Percentiles rank a stretch among this genome's conserved stretches.
Conservation (phyloP, 2,329 filamentous ascomycete genomes). For the Sordariomycetes sp. region DNA sequence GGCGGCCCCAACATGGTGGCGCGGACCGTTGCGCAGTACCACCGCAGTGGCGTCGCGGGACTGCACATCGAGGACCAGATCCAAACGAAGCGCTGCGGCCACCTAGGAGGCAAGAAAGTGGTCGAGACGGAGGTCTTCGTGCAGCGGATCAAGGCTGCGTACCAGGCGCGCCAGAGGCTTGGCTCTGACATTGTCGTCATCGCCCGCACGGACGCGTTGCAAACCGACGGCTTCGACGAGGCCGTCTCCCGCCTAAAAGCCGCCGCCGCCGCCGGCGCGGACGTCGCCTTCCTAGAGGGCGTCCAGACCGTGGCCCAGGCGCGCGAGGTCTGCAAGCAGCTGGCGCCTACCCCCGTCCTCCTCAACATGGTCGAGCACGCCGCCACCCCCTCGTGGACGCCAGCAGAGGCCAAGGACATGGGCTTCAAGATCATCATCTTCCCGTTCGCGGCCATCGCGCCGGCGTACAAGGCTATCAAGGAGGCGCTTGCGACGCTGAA, state of each 20-base stretch:
- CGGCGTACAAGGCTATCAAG: constrained; percentile 26
- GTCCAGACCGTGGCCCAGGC: constrained; percentile 36
- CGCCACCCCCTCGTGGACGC: constrained; percentile 36
- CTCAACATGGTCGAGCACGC: constrained; percentile 46
- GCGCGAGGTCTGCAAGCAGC: constrained; percentile 25
- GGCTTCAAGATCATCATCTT: constrained; percentile 48
- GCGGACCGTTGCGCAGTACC: constrained; percentile 38
- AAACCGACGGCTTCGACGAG: constrained; percentile 41
- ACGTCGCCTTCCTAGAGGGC: constrained; percentile 48
- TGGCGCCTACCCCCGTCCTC: constrained; percentile 35
- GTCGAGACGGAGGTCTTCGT: constrained; percentile 35
- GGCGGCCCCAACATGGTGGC: constrained; percentile 33
- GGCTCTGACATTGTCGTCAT: constrained; percentile 49
- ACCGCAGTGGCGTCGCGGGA: constrained; percentile 39
- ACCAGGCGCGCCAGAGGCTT: constrained; percentile 29
- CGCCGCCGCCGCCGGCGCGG: constrained; percentile 41
- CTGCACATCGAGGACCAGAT: constrained; percentile 53
- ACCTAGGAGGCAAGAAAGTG: constrained; percentile 46
- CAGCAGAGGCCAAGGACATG: constrained; percentile 35
- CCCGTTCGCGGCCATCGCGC: constrained; percentile 29
- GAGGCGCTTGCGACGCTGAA: neutral
- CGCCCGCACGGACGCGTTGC: constrained; percentile 48
- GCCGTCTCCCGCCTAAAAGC: constrained; percentile 33
- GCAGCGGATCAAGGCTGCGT: constrained; percentile 43
- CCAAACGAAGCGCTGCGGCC: constrained; percentile 50